Base-by-base conservation (phyloP, 208 protist species). In the Crithidia expoeki region DNA sequence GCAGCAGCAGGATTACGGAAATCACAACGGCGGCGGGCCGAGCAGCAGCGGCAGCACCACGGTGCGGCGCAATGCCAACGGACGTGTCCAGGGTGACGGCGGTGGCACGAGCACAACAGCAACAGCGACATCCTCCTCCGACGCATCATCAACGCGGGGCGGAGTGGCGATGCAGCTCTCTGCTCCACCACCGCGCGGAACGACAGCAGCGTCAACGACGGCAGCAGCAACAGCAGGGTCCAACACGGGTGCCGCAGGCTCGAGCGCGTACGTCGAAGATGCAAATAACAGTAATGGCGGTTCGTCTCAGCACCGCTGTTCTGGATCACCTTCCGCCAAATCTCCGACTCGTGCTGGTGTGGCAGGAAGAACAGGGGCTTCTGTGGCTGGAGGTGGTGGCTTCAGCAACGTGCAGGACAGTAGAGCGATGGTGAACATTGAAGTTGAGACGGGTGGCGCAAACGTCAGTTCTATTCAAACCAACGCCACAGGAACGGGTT, bases 131-230 rank as follows among this genome's bases (percentile, higher is more conserved):
- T 34, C 30, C 3, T 42, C 32, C 14, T 21, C 53, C 5, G 28
- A 38, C 11, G 17, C 21, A 17, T 32, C 49, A 25, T 16, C 28
- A 56, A n/a, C 53, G 27, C 36, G 27, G 1, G 3, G 19, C 12
- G 42, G 42, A 3, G 5, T 51, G 58, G 14, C 42, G 38, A 63
- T 63, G 40, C 36, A 51, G 36, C 58, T 42, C n/a, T 52, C 58
- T 10, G 36, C 42, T 19, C 58, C 58, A 47, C 58, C 58, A 51
- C 58, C 58, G 3, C 58, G 58, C 5, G 42, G 42, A 1, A 63
- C 40, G 2, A 7, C 58, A 36, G 42, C 17, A 12, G 17, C 36
- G 36, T 14, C 36, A 40, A 40, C 36, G 12, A 40, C 36, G 9
- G 12, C 36, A 5, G 12, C 36, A 5, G 12, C 36, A 5, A 40